Percentiles rank a stretch among this genome's conserved stretches.
Conservation (phyloP, 1,284 basidiomycete species). For the Limonomyces culmigenus region DNA sequence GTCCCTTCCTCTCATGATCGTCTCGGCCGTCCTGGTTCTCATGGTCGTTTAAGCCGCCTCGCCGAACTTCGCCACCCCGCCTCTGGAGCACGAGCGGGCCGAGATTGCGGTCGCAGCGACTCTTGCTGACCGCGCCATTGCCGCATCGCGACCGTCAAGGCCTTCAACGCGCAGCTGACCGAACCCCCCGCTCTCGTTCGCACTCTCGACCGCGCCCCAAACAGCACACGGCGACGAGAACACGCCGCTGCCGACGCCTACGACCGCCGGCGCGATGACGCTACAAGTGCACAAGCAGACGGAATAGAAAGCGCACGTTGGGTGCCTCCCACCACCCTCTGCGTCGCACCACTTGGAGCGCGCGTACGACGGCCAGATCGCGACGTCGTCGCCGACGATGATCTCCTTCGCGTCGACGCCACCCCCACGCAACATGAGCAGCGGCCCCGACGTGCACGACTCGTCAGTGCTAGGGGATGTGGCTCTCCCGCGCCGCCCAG, state of each 20-base stretch:
- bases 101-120: conserved; percentile 60
- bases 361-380: conserved; percentile 83
- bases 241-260: too few relatives aligned
- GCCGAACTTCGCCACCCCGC: conserved; percentile 50
- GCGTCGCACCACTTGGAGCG: conserved; percentile 77
- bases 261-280: too few relatives aligned
- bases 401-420: too few relatives aligned
- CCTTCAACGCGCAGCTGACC: conserved; percentile 70
- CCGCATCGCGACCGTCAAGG: conserved; percentile 85
- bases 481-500: too few relatives aligned
- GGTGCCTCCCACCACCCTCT: too few relatives aligned
- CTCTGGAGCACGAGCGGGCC: conserved; percentile 51
- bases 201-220: conserved; percentile 29
- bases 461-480: too few relatives aligned
- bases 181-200: conserved; percentile 36
- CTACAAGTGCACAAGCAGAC: too few relatives aligned
- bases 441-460: too few relatives aligned
- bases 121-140: conserved; percentile 62
- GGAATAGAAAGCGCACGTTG: too few relatives aligned
- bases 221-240: too few relatives aligned
- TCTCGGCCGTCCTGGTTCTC: conserved; percentile 78
- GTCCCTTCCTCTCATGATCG: conserved; percentile 79
- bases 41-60: conserved; percentile 62
- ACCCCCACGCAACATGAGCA: too few relatives aligned
- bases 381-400: conserved; percentile 81